phyloP scores from a whole-genome alignment of 176 grass and related monocot genomes.

The Cymbopogon citratus region DNA sequence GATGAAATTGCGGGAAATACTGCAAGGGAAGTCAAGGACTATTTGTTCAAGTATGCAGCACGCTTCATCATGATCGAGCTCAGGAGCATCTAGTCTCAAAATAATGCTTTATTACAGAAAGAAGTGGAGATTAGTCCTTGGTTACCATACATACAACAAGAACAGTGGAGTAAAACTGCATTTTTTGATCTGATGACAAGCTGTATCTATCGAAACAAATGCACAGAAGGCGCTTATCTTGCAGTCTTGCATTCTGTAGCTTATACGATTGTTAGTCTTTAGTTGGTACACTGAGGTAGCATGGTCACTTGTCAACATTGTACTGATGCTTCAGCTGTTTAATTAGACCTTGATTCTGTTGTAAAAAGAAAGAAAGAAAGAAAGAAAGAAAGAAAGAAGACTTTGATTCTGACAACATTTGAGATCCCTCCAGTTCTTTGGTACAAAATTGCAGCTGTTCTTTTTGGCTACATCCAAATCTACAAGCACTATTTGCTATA shows the following conservation, averaged over 20 bases:
- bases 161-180: background rate
- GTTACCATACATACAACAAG: background rate
- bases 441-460: background rate
- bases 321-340: background rate
- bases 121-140: background rate
- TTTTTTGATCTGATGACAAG: background rate
- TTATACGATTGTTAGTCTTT: conserved; percentile 11
- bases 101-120: background rate
- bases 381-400: too few species aligned
- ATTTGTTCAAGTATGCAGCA: background rate
- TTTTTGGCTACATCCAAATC: background rate
- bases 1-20: background rate
- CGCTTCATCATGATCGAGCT: background rate
- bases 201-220: conserved; percentile 2
- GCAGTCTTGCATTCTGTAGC: background rate
- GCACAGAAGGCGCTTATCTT: background rate
- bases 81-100: background rate
- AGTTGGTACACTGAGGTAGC: background rate
- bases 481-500: background rate
- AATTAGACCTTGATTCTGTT: background rate
- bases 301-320: conserved; percentile 15
- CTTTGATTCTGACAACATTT: background rate
- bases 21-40: background rate
- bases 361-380: too few species aligned
- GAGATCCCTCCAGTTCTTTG: background rate